Percentiles rank a stretch among this genome's conserved stretches.
Conservation (phyloP, 352 stramenopile species). For the Phytophthora tentaculata region DNA sequence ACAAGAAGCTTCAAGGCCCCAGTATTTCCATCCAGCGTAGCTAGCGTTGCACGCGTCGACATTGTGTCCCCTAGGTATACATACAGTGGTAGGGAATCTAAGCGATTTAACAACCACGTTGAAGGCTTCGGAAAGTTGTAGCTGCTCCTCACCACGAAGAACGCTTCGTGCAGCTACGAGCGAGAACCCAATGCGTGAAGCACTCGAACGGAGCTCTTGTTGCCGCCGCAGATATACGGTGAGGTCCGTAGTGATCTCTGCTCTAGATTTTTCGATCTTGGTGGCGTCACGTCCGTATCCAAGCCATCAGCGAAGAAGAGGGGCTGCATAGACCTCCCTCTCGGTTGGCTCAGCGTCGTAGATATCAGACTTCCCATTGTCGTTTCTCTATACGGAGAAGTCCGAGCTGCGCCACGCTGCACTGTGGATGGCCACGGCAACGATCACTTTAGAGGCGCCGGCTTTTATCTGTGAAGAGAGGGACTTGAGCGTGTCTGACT, state of each 20-base stretch:
- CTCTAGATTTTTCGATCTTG: constrained; percentile 32
- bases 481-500: constrained; percentile 31
- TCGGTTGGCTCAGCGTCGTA: constrained; percentile 14
- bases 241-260: constrained; percentile 4
- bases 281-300: constrained; percentile 22
- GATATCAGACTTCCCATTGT: constrained; percentile 23
- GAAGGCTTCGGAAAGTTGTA: constrained; percentile 13
- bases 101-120: constrained; percentile 32
- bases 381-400: constrained; percentile 9
- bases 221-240: constrained; percentile 11
- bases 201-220: constrained; percentile 1
- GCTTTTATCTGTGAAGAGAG: constrained; percentile 34
- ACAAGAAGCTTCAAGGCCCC: background rate
- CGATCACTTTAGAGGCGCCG: constrained; percentile 18
- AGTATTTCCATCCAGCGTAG: constrained; percentile 12
- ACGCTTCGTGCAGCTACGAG: background rate
- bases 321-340: constrained; percentile 2
- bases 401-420: constrained; percentile 14
- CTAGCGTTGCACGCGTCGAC: constrained; percentile 2
- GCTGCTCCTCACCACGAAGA: constrained; percentile 3
- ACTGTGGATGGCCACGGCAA: constrained; percentile 28
- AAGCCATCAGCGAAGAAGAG: constrained; percentile 20
- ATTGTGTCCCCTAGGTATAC: constrained; percentile 12
- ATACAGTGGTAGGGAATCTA: constrained; percentile 2
- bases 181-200: constrained; percentile 2